phyloP scores from a whole-genome alignment of 345 rosid genomes.

The Lenwebbia sp. region DNA sequence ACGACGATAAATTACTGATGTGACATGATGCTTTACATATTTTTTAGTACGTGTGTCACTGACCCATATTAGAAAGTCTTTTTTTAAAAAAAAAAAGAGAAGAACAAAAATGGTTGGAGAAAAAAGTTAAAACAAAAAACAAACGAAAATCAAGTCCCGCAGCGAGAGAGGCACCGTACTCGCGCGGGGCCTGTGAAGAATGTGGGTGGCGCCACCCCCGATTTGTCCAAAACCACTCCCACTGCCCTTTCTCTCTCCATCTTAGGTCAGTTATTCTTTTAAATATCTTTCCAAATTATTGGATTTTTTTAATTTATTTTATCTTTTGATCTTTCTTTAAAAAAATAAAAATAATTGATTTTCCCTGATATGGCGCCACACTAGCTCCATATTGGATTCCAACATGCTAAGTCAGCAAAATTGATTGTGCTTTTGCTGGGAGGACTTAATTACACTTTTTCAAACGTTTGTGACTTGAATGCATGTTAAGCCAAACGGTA shows the following conservation, averaged over 20 bases:
- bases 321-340: background rate
- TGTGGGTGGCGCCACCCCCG: too few species aligned
- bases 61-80: too few species aligned
- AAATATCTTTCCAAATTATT: background rate
- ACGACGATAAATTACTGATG: background rate
- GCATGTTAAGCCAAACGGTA: background rate
- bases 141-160: too few species aligned
- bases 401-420: background rate
- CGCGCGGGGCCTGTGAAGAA: too few species aligned
- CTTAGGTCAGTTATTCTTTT: too few species aligned
- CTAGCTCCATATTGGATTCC: background rate
- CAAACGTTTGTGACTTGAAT: background rate
- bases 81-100: too few species aligned
- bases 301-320: background rate
- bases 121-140: too few species aligned
- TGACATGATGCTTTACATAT: background rate
- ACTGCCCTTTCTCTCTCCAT: too few species aligned
- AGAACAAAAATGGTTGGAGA: too few species aligned
- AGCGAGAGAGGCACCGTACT: too few species aligned
- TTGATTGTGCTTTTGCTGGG: fast-evolving
- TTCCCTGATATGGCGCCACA: background rate
- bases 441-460: background rate
- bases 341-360: background rate
- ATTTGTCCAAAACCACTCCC: too few species aligned
- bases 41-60: background rate